Conservation (phyloP, 225 moss, liverwort and hornwort genomes). For the Pseudoscleropodium purum region DNA sequence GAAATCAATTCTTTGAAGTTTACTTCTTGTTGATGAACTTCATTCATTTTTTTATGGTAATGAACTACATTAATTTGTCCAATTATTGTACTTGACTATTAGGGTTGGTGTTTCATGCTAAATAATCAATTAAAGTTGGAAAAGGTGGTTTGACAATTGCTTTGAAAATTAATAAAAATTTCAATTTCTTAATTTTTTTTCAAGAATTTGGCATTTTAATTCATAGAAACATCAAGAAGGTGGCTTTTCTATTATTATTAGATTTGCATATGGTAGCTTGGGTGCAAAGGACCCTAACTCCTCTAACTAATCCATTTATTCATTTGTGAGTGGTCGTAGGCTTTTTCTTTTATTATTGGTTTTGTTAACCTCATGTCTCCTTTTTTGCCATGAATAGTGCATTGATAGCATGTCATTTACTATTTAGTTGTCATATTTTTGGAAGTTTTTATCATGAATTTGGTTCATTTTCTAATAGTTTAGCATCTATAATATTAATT, state of each 20-base stretch:
- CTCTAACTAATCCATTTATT: not conserved
- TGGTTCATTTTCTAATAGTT: not conserved
- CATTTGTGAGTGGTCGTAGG: not conserved
- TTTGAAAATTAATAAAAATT: not conserved
- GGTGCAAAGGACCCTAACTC: not conserved
- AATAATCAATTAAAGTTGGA: not conserved
- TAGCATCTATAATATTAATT: not conserved
- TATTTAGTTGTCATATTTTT: not conserved
- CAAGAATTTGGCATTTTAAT: not conserved
- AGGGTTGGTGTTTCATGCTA: not conserved
- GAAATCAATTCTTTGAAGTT: not conserved
- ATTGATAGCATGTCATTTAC: not conserved
- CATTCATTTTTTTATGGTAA: not conserved
- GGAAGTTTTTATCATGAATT: not conserved
- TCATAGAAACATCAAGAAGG: not conserved
- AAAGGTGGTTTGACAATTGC: rapidly evolving
- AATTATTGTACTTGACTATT: rapidly evolving
- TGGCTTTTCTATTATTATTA: not conserved
- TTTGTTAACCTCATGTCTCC: not conserved
- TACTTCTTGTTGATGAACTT: not conserved
- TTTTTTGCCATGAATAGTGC: not conserved
- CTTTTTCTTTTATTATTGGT: not conserved
- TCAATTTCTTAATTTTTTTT: too few relatives aligned
- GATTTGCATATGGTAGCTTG: not conserved
- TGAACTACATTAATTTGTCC: not conserved